These are phyloP conservation scores for Trametes sanguinea DNA, from an alignment of 768 basidiomycete genomes.

Conservation along the genomic window DNA sequence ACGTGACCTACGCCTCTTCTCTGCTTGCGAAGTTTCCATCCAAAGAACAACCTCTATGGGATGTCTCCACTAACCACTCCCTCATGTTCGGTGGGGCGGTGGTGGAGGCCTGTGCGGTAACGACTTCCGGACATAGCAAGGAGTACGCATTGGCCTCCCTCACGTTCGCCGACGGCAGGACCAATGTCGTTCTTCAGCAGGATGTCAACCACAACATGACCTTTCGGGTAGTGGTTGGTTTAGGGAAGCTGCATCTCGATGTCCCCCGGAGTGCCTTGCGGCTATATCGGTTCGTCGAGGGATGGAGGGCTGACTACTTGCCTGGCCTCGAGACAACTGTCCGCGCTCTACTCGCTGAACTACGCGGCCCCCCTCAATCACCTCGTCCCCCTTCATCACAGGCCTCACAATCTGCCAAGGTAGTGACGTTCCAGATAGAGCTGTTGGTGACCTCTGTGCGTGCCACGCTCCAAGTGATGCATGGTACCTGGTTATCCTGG, in stretches of 20 bases:
- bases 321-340: slow-evolving; percentile 71
- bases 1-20: slow-evolving; percentile 42
- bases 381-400: slow-evolving; percentile 28
- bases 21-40: slow-evolving; percentile 31
- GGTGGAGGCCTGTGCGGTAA: slow-evolving; percentile 59
- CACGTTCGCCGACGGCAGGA: slow-evolving; percentile 45
- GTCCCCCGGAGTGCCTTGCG: slow-evolving; percentile 83
- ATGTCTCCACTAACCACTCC: slow-evolving; percentile 50
- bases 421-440: slow-evolving; percentile 49
- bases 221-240: slow-evolving; percentile 45
- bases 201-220: slow-evolving; percentile 44
- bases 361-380: slow-evolving; percentile 45
- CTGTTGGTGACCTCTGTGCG: slow-evolving; percentile 51
- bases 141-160: slow-evolving; percentile 60
- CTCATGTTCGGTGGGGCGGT: slow-evolving; percentile 53
- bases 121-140: slow-evolving; percentile 39
- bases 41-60: slow-evolving; percentile 12
- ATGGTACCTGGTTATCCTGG: slow-evolving; percentile 86
- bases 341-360: slow-evolving; percentile 64
- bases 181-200: slow-evolving; percentile 49
- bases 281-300: slow-evolving; percentile 75
- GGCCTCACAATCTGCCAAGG: slow-evolving; percentile 10
- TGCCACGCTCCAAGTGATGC: slow-evolving; percentile 80
- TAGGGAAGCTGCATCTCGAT: slow-evolving; percentile 51
- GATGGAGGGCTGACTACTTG: slow-evolving; percentile 81